Percentiles rank a stretch among this genome's conserved stretches.
Conservation (phyloP, 768 basidiomycete genomes). For the Amanita exitialis region DNA sequence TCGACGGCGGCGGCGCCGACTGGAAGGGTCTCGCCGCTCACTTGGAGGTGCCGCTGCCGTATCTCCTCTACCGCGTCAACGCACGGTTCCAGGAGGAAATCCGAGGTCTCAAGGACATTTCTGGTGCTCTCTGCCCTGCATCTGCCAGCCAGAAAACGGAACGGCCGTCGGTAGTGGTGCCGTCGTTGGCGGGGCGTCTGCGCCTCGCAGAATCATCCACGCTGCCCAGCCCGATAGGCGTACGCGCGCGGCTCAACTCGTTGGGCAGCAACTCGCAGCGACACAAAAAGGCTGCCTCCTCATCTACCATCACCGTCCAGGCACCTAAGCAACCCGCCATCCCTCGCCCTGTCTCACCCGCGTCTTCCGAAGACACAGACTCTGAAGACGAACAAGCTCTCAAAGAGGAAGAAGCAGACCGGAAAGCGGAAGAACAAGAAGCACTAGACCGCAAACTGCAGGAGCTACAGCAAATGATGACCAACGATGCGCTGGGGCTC, state of each 20-base stretch:
- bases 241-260: conserved; percentile 65
- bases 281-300: conserved; percentile 50
- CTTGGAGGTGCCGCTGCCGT: conserved; percentile 74
- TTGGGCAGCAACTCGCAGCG: conserved; percentile 43
- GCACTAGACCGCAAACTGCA: conserved; percentile 56
- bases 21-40: conserved; percentile 82
- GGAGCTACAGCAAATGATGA: conserved; percentile 64
- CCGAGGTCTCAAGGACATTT: conserved; percentile 64
- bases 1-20: conserved; percentile 66
- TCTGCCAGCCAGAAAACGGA: no score
- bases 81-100: conserved; percentile 81
- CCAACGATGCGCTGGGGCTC: conserved; percentile 62
- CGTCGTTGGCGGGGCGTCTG: conserved; percentile 17
- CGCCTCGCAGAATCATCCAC: conserved; percentile 27
- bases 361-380: conserved; percentile 36
- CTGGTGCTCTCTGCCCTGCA: conserved; percentile 46
- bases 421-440: conserved; percentile 58
- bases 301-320: conserved; percentile 67
- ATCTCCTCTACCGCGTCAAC: conserved; percentile 76
- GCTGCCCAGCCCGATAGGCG: conserved; percentile 45
- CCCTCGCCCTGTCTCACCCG: conserved; percentile 36
- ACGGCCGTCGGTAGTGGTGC: no score
- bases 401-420: conserved; percentile 63
- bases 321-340: conserved; percentile 28
- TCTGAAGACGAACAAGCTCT: conserved; percentile 54